Base-by-base conservation (phyloP, 805 yeast genomes). In the Starmera amethionina region DNA sequence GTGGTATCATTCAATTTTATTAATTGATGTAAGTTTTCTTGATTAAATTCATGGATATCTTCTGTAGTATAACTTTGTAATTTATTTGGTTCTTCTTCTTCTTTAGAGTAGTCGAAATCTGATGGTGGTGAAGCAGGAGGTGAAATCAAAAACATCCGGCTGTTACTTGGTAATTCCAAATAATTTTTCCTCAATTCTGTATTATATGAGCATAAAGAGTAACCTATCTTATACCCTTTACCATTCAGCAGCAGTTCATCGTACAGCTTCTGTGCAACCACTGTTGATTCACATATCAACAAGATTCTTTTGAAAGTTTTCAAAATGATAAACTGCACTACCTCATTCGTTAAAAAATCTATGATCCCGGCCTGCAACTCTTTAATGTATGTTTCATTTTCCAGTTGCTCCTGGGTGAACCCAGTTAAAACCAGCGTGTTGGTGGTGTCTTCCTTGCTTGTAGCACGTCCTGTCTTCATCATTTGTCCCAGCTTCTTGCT, bases 71-170 rank as follows among this genome's bases (percentile, higher is more conserved):
- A 52, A 15, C 52, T 53, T 41, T 53, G 58, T 19, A 44, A 42
- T 35, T 49, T 54, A 27, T 51, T 54, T 3, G 71, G 71, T 4
- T 55, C 56, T 27, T 62, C 70, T 42, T 66, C 71, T 22, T 56
- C 54, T 32, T 50, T 52, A 12, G 61, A 51, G 43, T 57, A 66
- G 40, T 64, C 62, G 41, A 65, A 66, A 18, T 50, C 70, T 4
- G 64, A 62, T 5, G 70, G 69, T 2, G 70, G 70, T 4, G 70
- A 64, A 6, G 60, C 53, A 14, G 70, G 70, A 7, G 71, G 71
- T 0, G 70, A 64, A 6, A 65, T 59, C 34, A 66, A 43, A 45
- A 65, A 66, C 55, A 62, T 42, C 37, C 58, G 51, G 8, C 55
- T 49, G 33, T 56, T 46, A 34, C 50, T 46, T 9, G 71, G 71